Conservation (phyloP, 208 protist genomes). For the Trypanosoma avium region DNA sequence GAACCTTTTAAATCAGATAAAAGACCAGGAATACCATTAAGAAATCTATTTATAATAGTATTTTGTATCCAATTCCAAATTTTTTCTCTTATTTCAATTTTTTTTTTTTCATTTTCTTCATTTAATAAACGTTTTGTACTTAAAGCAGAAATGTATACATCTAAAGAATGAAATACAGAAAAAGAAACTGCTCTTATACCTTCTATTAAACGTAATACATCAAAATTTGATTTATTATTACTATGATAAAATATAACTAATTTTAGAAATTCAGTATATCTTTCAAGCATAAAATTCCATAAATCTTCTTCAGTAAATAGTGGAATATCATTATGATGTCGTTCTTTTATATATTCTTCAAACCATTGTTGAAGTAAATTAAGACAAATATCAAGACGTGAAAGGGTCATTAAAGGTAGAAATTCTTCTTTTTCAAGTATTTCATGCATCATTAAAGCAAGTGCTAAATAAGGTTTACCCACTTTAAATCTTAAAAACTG, state of each 20-base stretch:
- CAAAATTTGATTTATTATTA: background rate
- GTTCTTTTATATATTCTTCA: slow-evolving; percentile 37
- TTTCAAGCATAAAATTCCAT: slow-evolving; percentile 73
- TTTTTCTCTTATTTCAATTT: background rate
- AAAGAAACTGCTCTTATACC: slow-evolving; percentile 32
- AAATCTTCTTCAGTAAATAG: slow-evolving; percentile 50
- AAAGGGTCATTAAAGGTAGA: slow-evolving; percentile 34
- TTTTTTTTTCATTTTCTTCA: slow-evolving; percentile 1
- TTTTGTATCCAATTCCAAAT: slow-evolving; percentile 12
- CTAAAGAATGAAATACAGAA: slow-evolving; percentile 41
- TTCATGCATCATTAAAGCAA: slow-evolving; percentile 32
- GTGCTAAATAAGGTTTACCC: slow-evolving; percentile 13
- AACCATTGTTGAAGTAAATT: slow-evolving; percentile 66
- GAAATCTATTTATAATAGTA: slow-evolving; percentile 11
- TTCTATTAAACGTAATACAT: slow-evolving; percentile 17
- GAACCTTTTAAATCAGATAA: background rate
- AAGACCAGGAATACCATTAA: slow-evolving; percentile 11
- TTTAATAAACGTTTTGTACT: background rate
- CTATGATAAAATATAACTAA: slow-evolving; percentile 33
- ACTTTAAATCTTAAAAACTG: slow-evolving; percentile 7
- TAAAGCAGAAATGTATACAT: slow-evolving; percentile 31
- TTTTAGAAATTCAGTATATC: slow-evolving; percentile 60
- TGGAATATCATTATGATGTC: slow-evolving; percentile 47
- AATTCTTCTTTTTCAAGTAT: slow-evolving; percentile 29
- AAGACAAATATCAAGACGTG: slow-evolving; percentile 55